Evolutionary conservation across 495 filamentous ascomycete genomes (phyloP).

Genomic region (Baudoinia panamericana): DNA sequence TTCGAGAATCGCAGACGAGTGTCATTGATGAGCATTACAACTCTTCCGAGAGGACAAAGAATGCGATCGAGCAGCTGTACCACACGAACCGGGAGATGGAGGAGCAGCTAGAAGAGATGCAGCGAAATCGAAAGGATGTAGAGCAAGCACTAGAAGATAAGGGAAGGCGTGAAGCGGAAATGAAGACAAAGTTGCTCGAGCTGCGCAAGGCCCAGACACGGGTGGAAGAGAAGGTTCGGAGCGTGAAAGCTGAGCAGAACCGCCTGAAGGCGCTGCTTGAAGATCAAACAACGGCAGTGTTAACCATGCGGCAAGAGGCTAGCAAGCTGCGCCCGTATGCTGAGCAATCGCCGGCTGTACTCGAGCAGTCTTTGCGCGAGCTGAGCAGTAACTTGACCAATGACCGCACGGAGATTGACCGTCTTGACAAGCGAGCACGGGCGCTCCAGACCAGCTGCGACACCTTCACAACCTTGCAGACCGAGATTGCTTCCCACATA

Average conservation of each 20-base stretch:
- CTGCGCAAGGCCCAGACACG: slow-evolving; percentile 64
- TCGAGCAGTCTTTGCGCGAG: slow-evolving; percentile 71
- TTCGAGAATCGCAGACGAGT: slow-evolving; percentile 75
- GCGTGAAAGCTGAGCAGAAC: slow-evolving; percentile 56
- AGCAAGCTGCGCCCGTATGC: slow-evolving; percentile 85
- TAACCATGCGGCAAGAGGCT: slow-evolving; percentile 56
- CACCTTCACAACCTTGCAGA: slow-evolving; percentile 67
- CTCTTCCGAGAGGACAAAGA: slow-evolving; percentile 70
- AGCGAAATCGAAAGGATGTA: slow-evolving; percentile 57
- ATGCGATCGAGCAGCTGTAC: slow-evolving; percentile 73
- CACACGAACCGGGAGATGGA: slow-evolving; percentile 78
- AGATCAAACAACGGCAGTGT: slow-evolving; percentile 56
- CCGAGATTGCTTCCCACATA: slow-evolving; percentile 72
- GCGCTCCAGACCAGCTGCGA: slow-evolving; percentile 88
- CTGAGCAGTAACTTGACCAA: slow-evolving; percentile 58
- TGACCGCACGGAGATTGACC: slow-evolving; percentile 74
- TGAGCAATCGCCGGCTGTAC: slow-evolving; percentile 65
- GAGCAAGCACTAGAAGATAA: slow-evolving; percentile 70
- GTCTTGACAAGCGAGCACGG: slow-evolving; percentile 67
- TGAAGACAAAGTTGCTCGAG: slow-evolving; percentile 65
- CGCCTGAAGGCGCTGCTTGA: slow-evolving; percentile 59
- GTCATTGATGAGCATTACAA: slow-evolving; percentile 88
- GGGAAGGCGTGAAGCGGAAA: slow-evolving; percentile 65
- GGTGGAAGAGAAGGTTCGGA: slow-evolving; percentile 63
- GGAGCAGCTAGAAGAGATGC: slow-evolving; percentile 65